A percentile compares a stretch with the other conserved stretches of the same genome.
Evolutionary conservation across 805 yeast genomes (phyloP).

Genomic region (Diddensiella santjacobensis): DNA sequence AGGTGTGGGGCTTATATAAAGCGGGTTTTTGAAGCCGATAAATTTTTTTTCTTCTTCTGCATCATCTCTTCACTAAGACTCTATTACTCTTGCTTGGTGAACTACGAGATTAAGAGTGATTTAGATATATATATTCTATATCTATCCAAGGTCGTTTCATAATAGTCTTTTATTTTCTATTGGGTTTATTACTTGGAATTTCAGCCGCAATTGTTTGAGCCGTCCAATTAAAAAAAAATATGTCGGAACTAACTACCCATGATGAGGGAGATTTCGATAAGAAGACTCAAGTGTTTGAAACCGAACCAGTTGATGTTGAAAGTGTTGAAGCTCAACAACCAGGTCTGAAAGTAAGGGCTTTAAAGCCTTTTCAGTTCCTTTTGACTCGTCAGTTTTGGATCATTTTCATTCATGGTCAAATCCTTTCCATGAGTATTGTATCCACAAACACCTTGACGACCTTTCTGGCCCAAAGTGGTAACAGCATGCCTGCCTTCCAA

Average conservation of each 20-base stretch:
- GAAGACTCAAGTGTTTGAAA: neutral
- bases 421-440: constrained; percentile 39
- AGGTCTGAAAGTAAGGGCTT: neutral
- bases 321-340: neutral
- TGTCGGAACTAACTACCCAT: neutral
- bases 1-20: no score
- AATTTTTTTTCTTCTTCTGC: no score
- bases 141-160: no score
- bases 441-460: constrained; percentile 44
- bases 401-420: constrained; percentile 40
- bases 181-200: no score
- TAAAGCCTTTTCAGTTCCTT: constrained; percentile 27
- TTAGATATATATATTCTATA: no score
- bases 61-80: no score
- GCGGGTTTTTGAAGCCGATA: no score
- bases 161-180: no score
- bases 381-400: constrained; percentile 38
- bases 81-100: no score
- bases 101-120: no score
- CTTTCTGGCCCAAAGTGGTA: constrained; percentile 36
- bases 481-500: constrained; percentile 44
- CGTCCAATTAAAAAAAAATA: no score
- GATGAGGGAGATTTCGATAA: neutral
- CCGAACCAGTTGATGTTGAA: neutral
- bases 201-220: no score